phyloP scores from a whole-genome alignment of 768 basidiomycete genomes.

The Tulasnella sp. region DNA sequence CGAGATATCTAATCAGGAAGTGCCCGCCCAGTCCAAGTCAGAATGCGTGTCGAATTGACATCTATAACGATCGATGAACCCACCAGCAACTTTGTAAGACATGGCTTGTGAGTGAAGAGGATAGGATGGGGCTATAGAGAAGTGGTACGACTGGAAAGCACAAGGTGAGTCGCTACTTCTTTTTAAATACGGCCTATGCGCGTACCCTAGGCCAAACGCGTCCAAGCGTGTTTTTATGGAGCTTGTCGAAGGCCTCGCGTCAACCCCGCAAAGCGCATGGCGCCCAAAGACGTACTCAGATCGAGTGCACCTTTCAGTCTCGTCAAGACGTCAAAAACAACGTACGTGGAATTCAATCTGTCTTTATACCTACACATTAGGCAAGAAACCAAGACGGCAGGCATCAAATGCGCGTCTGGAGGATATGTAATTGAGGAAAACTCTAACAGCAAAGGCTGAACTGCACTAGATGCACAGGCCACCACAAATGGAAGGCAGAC shows the following conservation, averaged over 20 bases:
- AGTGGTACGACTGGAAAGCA: constrained; percentile 9
- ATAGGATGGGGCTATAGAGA: constrained; percentile 17
- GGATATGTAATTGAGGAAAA: not conserved
- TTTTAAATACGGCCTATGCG: not conserved
- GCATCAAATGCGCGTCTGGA: not conserved
- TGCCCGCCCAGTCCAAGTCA: constrained; percentile 16
- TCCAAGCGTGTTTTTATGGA: not conserved
- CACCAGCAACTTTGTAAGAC: constrained; percentile 22
- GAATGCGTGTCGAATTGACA: not conserved
- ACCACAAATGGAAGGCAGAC: too few relatives aligned
- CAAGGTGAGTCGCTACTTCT: constrained; percentile 9
- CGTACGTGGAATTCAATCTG: not conserved
- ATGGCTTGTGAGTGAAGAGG: constrained; percentile 7
- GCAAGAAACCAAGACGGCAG: not conserved
- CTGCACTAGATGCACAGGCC: too few relatives aligned
- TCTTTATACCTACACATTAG: not conserved
- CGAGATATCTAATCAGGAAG: constrained; percentile 55
- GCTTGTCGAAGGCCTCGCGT: not conserved
- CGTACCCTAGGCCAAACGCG: not conserved
- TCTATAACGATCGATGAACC: too few relatives aligned
- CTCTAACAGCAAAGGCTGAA: not conserved
- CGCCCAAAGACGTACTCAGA: not conserved
- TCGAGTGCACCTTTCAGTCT: not conserved
- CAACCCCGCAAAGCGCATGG: too few relatives aligned
- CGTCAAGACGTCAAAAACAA: not conserved